Conservation (phyloP, 108 stramenopile genomes). For the Cyclotella atomus region DNA sequence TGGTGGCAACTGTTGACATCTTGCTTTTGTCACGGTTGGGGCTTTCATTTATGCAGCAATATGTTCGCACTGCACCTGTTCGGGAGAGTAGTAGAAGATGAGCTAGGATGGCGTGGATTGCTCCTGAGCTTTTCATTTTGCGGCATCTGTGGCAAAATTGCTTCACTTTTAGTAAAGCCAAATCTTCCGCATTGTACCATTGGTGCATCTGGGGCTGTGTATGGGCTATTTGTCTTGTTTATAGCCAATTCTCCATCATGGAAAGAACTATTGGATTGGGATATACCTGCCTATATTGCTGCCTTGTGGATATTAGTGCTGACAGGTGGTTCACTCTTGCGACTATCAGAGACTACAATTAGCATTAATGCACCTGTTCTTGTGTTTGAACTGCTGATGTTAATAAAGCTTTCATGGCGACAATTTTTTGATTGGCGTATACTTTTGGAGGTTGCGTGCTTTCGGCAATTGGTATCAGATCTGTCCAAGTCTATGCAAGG, state of each 20-base stretch:
- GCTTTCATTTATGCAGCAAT: neutral
- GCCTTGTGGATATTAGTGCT: too few species aligned
- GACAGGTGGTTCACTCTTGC: too few species aligned
- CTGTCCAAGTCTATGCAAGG: neutral
- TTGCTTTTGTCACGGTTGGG: neutral
- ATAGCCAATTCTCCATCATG: too few species aligned
- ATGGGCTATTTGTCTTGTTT: too few species aligned
- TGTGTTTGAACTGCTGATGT: neutral
- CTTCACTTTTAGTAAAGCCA: too few species aligned
- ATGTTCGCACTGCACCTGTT: neutral
- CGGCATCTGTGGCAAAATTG: neutral
- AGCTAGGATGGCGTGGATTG: neutral
- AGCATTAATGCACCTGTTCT: neutral
- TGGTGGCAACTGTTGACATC: neutral
- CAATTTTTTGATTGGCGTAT: neutral
- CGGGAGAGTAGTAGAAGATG: neutral
- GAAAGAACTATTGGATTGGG: too few species aligned
- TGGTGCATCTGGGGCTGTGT: too few species aligned
- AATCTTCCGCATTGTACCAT: too few species aligned
- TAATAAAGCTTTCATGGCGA: neutral
- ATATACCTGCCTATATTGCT: too few species aligned
- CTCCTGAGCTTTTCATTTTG: neutral
- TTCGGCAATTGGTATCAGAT: neutral
- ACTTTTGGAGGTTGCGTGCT: neutral
- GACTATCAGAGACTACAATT: neutral